Conservation (phyloP, 805 yeast genomes). For the Debaryomyces hansenii region DNA sequence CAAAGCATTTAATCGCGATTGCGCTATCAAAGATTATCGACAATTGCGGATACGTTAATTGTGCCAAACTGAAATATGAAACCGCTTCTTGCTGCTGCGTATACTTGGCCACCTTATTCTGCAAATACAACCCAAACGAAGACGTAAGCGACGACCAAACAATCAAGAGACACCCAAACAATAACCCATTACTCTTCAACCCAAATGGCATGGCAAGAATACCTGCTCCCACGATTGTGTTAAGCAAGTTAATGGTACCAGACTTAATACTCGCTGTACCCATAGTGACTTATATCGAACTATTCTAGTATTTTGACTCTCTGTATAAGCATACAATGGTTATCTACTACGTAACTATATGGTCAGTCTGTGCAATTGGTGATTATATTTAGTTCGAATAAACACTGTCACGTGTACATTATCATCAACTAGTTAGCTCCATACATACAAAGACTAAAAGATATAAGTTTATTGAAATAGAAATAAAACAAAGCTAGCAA, state of each 20-base stretch:
- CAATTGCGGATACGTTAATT: slow-evolving; percentile 67
- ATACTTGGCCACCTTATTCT: slow-evolving; percentile 54
- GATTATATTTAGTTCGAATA: too few relatives aligned
- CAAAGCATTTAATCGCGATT: slow-evolving; percentile 76
- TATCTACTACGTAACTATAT: too few relatives aligned
- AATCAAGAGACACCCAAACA: slow-evolving; percentile 42
- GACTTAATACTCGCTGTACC: slow-evolving; percentile 43
- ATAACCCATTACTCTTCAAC: slow-evolving; percentile 48
- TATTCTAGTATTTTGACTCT: too few relatives aligned
- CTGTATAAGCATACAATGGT: too few relatives aligned
- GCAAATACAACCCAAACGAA: slow-evolving; percentile 61
- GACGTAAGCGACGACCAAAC: slow-evolving; percentile 47
- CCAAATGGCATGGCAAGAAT: slow-evolving; percentile 73
- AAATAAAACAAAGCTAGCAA: too few relatives aligned
- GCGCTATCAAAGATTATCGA: slow-evolving; percentile 72
- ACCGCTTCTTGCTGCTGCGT: slow-evolving; percentile 43
- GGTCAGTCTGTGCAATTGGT: too few relatives aligned
- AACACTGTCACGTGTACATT: too few relatives aligned
- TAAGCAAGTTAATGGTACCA: slow-evolving; percentile 52
- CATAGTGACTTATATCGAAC: slow-evolving; percentile 10
- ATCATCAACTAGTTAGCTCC: too few relatives aligned
- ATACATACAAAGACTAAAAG: too few relatives aligned
- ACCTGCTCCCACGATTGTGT: slow-evolving; percentile 67
- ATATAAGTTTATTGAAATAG: too few relatives aligned
- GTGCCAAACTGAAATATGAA: slow-evolving; percentile 46